Evolutionary conservation across 108 stramenopile species (phyloP), one percentile per base, ranked within the genome.

Genomic region (Pseudonitzschia pungens): DNA sequence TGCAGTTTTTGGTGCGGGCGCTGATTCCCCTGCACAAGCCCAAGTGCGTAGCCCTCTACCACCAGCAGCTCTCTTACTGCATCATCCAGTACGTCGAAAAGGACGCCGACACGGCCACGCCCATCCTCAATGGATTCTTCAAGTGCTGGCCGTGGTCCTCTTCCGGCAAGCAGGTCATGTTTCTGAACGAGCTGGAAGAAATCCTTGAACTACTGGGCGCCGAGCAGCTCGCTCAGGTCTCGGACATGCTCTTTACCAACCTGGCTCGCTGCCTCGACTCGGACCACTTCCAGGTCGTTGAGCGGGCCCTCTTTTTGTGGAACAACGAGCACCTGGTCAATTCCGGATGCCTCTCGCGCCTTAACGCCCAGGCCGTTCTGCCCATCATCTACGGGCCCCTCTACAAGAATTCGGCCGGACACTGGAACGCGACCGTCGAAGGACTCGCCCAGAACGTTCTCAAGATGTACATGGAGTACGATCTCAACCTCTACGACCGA

Each of bases 81-180:
- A 94, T 99, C 77, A 96, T 97, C 72, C 99, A 99, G 81, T 99
- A 98, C 79, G 96, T 99, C 26, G 99, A 99, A 81, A 99, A 99
- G 85, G 99, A 99, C 84, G 93, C 97, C 5, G 96, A 97, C 72
- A 99, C 98, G 53, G 96, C 94, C 10, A 95, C 94, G 16, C 93
- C 97, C 14, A 97, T 99, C 58, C 86, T 99, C 21, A 92, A 94
- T 74, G 97, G 98, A 10, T 90, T 99, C 69, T 93, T 98, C 81
- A 96, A 96, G 70, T 96, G 89, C 79, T 99, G 98, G 98, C 98
- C 98, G 12, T 98, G 97, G 98, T 87, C 89, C 20, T 92, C 89
- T 74, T 85, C 85, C 22, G 84, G 89, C 10, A 98, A 98, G 78
- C 98, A 98, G 76, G 97, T 97, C 68, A 85, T 98, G 74, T 94